Evolutionary conservation across 495 filamentous ascomycete species (phyloP).

Genomic region (Stereocaulon alpinum): DNA sequence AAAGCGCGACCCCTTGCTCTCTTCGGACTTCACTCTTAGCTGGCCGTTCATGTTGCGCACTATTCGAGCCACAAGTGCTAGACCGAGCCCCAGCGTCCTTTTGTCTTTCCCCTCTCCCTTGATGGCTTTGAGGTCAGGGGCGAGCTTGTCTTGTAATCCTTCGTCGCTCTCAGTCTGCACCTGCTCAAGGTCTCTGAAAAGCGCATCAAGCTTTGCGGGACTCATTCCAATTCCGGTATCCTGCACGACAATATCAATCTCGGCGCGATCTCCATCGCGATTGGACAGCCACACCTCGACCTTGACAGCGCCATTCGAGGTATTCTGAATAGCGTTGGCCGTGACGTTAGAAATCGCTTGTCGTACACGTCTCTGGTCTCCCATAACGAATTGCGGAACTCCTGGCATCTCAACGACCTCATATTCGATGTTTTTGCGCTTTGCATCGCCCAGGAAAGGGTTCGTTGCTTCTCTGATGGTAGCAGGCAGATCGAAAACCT

Average conservation of each 20-base stretch:
- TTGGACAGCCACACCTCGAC: slow-evolving; percentile 54
- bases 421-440: slow-evolving; percentile 63
- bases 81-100: slow-evolving; percentile 62
- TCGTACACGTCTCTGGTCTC: slow-evolving; percentile 68
- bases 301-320: slow-evolving; percentile 54
- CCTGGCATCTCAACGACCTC: slow-evolving; percentile 57
- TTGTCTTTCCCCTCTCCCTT: slow-evolving; percentile 24
- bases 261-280: slow-evolving; percentile 36
- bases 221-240: slow-evolving; percentile 80
- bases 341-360: slow-evolving; percentile 75
- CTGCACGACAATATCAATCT: slow-evolving; percentile 62
- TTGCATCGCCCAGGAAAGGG: slow-evolving; percentile 62
- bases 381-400: slow-evolving; percentile 60
- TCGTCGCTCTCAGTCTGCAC: slow-evolving; percentile 49
- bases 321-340: slow-evolving; percentile 81
- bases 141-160: slow-evolving; percentile 23
- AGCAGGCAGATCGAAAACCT: slow-evolving; percentile 60
- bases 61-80: slow-evolving; percentile 77
- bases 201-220: slow-evolving; percentile 54
- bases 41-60: slow-evolving; percentile 89
- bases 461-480: slow-evolving; percentile 70
- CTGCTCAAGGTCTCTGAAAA: slow-evolving; percentile 85
- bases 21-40: slow-evolving; percentile 74
- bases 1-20: slow-evolving; percentile 77
- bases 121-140: slow-evolving; percentile 12